phyloP scores from a whole-genome alignment of 768 basidiomycete species.

The Tricholoma matsutake region DNA sequence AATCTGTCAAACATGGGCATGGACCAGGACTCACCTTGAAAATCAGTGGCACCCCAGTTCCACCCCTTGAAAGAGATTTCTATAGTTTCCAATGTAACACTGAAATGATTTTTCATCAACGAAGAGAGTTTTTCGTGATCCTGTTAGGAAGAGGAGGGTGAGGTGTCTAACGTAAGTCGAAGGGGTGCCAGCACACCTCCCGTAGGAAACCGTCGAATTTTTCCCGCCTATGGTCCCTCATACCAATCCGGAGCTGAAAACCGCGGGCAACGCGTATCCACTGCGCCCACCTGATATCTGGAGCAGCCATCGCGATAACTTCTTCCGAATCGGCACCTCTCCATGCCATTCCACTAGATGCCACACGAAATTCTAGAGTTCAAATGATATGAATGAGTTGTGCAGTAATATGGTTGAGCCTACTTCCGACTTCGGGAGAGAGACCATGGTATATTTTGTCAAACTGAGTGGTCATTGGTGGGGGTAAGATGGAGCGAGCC shows the following conservation, averaged over 20 bases:
- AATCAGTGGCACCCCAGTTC: conserved; percentile 98
- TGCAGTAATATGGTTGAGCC: conserved; percentile 32
- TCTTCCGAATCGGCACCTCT: conserved; percentile 69
- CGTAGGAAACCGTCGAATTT: conserved; percentile 93
- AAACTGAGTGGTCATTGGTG: conserved; percentile 71
- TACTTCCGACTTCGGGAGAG: conserved; percentile 75
- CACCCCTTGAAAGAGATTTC: conserved; percentile 92
- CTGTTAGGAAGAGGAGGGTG: conserved; percentile 35
- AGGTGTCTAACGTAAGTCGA: background rate
- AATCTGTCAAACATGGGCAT: background rate
- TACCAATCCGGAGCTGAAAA: conserved; percentile 83
- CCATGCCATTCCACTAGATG: conserved; percentile 92
- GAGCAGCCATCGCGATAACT: conserved; percentile 59
- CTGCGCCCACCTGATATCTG: conserved; percentile 83
- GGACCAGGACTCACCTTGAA: conserved; percentile 64
- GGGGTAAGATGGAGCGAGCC: background rate
- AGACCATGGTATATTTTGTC: conserved; percentile 81
- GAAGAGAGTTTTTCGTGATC: conserved; percentile 86
- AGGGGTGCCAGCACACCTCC: conserved; percentile 55
- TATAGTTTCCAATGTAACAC: conserved; percentile 76
- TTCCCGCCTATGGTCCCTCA: conserved; percentile 73
- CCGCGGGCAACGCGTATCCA: conserved; percentile 92
- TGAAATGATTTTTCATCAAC: conserved; percentile 85
- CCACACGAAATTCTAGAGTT: conserved; percentile 79
- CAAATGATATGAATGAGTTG: conserved; percentile 11